A percentile compares a stretch with the other conserved stretches of the same genome.
Conservation (phyloP, 345 rosid species). For the Melastoma malabathricum region DNA sequence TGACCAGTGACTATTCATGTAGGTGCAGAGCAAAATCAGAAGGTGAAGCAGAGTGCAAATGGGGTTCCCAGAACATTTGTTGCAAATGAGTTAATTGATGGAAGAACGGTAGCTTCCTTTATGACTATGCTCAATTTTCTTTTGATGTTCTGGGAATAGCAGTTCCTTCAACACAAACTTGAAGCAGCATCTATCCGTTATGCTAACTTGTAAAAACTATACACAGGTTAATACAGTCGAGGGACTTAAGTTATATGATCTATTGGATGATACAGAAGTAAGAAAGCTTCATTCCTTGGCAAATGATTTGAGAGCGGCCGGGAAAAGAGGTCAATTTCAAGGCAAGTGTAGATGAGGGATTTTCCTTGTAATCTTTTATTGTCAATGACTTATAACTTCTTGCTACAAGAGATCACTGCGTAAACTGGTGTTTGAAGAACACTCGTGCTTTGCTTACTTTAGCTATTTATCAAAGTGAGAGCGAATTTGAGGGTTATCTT, state of each 20-base stretch:
- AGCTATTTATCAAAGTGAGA: too few relatives aligned
- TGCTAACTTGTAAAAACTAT: background rate
- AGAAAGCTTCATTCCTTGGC: constrained; percentile 55
- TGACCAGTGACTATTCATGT: constrained; percentile 1
- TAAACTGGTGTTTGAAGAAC: too few relatives aligned
- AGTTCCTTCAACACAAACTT: background rate
- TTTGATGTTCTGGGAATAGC: background rate
- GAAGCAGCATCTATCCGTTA: background rate
- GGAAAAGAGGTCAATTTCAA: constrained; percentile 69
- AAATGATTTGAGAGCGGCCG: constrained; percentile 55
- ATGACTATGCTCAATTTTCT: constrained; percentile 8
- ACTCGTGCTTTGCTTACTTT: too few relatives aligned
- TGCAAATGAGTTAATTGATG: constrained; percentile 53
- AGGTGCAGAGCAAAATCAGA: constrained; percentile 36
- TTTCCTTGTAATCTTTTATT: constrained; percentile 2
- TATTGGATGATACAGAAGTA: constrained; percentile 45
- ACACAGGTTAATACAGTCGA: constrained; percentile 84
- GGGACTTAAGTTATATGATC: constrained; percentile 69
- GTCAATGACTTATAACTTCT: too few relatives aligned
- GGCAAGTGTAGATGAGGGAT: constrained; percentile 37
- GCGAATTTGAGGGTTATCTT: too few relatives aligned
- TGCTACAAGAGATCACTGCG: too few relatives aligned
- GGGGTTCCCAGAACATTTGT: constrained; percentile 42
- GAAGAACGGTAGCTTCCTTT: constrained; percentile 42
- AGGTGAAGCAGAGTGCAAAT: constrained; percentile 29